These are phyloP conservation scores for Kodamaea sagamina DNA, from an alignment of 805 yeast species.

Conservation along the genomic window DNA sequence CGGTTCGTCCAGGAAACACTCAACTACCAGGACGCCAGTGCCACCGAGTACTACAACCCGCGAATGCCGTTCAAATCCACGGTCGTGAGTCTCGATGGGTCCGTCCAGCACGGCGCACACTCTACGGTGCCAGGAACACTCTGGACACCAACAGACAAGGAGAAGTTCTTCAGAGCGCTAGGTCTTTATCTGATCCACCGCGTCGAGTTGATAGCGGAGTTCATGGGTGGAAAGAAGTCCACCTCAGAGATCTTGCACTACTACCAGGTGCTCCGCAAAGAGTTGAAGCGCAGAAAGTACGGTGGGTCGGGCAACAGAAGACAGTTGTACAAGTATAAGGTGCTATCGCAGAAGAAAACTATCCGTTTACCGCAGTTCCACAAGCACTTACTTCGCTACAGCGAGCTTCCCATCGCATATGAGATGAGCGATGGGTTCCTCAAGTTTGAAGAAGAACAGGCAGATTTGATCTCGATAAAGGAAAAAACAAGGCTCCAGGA, in stretches of 20 bases:
- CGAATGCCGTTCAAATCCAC: constrained; percentile 12
- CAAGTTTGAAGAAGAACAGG: constrained; percentile 46
- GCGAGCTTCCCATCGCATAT: constrained; percentile 52
- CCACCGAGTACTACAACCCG: background rate
- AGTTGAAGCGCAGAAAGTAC: constrained; percentile 19
- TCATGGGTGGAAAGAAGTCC: constrained; percentile 42
- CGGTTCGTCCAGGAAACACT: constrained; percentile 28
- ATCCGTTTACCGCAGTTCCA: constrained; percentile 14
- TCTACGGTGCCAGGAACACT: constrained; percentile 29
- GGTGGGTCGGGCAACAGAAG: background rate
- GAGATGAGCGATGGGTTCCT: constrained; percentile 51
- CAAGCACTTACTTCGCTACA: constrained; percentile 33
- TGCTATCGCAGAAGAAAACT: constrained; percentile 6
- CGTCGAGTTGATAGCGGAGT: constrained; percentile 39
- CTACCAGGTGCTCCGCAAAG: constrained; percentile 39
- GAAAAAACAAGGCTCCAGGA: constrained; percentile 19
- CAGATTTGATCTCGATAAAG: constrained; percentile 22
- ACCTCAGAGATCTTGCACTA: constrained; percentile 46
- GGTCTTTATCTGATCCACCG: constrained; percentile 52
- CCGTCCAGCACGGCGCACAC: constrained; percentile 13
- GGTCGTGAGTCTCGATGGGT: constrained; percentile 19
- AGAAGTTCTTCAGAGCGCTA: constrained; percentile 50
- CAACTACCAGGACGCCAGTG: constrained; percentile 3
- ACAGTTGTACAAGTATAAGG: constrained; percentile 12
- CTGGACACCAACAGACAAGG: constrained; percentile 55